Percentiles rank a stretch among this genome's conserved stretches.
These are phyloP conservation scores for Ramalina intermedia DNA, from an alignment of 495 filamentous ascomycete species.

Conservation along the genomic window DNA sequence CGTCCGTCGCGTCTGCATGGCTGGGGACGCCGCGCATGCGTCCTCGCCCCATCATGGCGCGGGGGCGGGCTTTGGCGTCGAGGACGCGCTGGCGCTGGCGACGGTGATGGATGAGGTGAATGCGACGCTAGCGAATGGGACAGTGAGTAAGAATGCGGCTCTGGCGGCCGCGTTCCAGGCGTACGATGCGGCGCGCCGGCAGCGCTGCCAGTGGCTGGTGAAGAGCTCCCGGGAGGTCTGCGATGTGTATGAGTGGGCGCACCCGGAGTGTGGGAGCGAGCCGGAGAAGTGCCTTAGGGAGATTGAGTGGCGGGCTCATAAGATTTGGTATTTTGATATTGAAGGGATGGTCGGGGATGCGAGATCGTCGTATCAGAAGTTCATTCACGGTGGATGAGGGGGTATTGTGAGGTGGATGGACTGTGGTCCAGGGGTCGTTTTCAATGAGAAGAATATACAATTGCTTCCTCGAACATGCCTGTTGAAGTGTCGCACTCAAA, in stretches of 20 bases:
- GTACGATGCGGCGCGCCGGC: conserved; percentile 19
- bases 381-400: too few relatives aligned
- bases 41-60: conserved; percentile 34
- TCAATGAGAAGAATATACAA: too few relatives aligned
- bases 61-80: conserved; percentile 40
- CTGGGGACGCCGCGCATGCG: conserved; percentile 36
- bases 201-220: conserved; percentile 24
- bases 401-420: too few relatives aligned
- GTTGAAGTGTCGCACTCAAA: too few relatives aligned
- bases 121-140: conserved; percentile 6
- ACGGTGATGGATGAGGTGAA: conserved; percentile 19
- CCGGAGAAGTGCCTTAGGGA: conserved; percentile 21
- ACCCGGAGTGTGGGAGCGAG: conserved; percentile 14
- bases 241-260: conserved; percentile 20
- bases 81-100: conserved; percentile 35
- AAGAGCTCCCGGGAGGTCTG: conserved; percentile 17
- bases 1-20: conserved; percentile 27
- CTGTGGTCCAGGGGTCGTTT: too few relatives aligned
- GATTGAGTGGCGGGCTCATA: conserved; percentile 12
- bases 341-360: too few relatives aligned
- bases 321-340: too few relatives aligned
- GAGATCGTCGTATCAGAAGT: too few relatives aligned
- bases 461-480: too few relatives aligned
- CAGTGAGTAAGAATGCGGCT: not conserved
- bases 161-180: conserved; percentile 20